Base-by-base conservation (phyloP, 129 eudicot genomes). In the Centaurea solstitialis region DNA sequence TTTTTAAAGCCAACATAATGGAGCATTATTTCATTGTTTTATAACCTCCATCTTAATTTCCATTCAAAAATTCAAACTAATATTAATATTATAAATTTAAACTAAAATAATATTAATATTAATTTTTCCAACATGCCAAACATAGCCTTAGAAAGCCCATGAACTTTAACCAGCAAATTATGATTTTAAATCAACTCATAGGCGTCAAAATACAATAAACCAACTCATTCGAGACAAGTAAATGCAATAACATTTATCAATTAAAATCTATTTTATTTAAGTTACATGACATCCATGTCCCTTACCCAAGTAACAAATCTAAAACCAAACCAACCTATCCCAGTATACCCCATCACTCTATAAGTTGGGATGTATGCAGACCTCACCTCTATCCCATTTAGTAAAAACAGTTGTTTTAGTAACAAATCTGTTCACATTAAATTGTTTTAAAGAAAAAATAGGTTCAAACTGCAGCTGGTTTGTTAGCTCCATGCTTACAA, bases 401-500 rank as follows among this genome's bases (percentile, higher is more conserved):
- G 65, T n/a, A 57, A 57, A 53, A 57, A n/a, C 23, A 13, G 7
- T 57, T 57, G 41, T 72, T 39, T 72, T 1, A 37, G 38, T 80
- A 73, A 73, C 73, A 43, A 81, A 70, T 79, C 38, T 37, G 28
- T 57, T 71, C 26, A 21, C 57, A 81, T 28, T 37, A 68, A 65
- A 23, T 57, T 78, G 33, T 68, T 76, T 26, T 74, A n/a, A 39
- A 77, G 2, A 76, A 61, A 77, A 40, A 8, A 59, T n/a, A 23
- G 20, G 70, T 20, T 72, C 85, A 86, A 24, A 15, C 89, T 41
- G 88, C 80, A 20, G 91, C 82, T 23, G 89, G 84, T 86, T 86
- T 77, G 75, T 69, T 87, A 26, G 93, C 80, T 72, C 87, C 98
- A 61, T 89, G 93, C 85, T 91, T 88, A 80, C 89, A 85, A 13